Base-by-base conservation (phyloP, 2,329 filamentous ascomycete species). In the Aspergillus jensenii region DNA sequence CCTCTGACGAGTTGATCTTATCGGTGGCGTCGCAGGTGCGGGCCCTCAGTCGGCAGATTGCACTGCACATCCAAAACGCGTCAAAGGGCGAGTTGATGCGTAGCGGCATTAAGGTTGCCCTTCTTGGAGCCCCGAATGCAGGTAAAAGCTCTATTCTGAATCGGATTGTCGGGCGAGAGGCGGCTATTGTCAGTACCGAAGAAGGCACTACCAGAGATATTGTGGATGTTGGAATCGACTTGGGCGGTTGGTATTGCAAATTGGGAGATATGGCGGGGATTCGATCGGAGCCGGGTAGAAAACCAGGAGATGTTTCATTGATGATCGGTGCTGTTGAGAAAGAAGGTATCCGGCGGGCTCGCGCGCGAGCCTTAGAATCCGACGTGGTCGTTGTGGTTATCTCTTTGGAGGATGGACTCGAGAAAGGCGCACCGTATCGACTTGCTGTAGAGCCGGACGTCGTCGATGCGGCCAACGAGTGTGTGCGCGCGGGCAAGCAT, bases 81-180 rank as follows among this genome's bases (percentile, higher is more conserved):
- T 87, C 91, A 52, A 85, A 90, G 50, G 92, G 90, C 8, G 93
- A 97, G 74, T 79, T 99, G 52, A 78, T 98, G 37, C 83, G 92
- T 9, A 90, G 86, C 66, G 95, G 95, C 1, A 96, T 99, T 64
- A 86, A 85, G 56, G 86, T 99, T 59, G 90, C 93, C 2, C 80
- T 99, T 3, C 79, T 99, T 0, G 95, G 95, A 0, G 91, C 93
- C 6, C 95, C 95, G 1, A 99, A 99, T 68, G 92, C 88, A 0
- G 95, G 95, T 14, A 99, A 99, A 74, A 97, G 93, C 72, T 97
- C 92, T 14, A 76, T 99, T 59, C 85, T 99, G 75, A 99, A 99
- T 71, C 81, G 87, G 21, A 84, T 99, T 51, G 91, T 97, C 3
- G 93, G 95, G 0, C 83, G 93, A 52, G 93, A 98, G 72, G 95